Percentiles rank a stretch among this genome's conserved stretches.
phyloP scores from a whole-genome alignment of 495 filamentous ascomycete genomes.

The Cryomyces minteri region DNA sequence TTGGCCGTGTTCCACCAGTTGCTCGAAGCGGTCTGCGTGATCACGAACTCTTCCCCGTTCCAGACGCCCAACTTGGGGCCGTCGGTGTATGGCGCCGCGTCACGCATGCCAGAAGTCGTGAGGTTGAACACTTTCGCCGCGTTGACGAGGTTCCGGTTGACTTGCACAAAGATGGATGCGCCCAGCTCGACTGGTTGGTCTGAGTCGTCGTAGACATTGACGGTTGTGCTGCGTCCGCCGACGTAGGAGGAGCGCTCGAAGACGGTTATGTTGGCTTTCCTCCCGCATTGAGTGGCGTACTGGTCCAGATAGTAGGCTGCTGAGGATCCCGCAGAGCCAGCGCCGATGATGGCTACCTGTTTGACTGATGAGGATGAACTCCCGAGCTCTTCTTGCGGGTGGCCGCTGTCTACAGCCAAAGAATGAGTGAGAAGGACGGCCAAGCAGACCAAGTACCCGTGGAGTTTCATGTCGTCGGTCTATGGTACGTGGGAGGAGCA shows the following conservation, averaged over 20 bases:
- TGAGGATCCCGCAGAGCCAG: slow-evolving; percentile 77
- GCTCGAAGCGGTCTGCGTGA: slow-evolving; percentile 31
- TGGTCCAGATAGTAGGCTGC: slow-evolving; percentile 65
- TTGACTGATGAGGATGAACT: too few species aligned
- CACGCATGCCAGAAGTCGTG: slow-evolving; percentile 16
- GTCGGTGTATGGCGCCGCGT: slow-evolving; percentile 5
- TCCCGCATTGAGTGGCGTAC: slow-evolving; percentile 35
- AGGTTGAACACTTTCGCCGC: slow-evolving; percentile 61
- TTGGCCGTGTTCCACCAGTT: slow-evolving; percentile 68
- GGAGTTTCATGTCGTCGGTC: too few species aligned
- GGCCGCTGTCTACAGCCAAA: too few species aligned
- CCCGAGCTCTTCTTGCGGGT: too few species aligned
- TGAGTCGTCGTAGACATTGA: slow-evolving; percentile 58
- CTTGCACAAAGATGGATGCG: slow-evolving; percentile 77
- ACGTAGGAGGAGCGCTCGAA: slow-evolving; percentile 68
- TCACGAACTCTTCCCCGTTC: slow-evolving; percentile 66
- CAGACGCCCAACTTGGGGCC: slow-evolving; percentile 52
- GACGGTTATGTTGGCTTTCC: slow-evolving; percentile 52
- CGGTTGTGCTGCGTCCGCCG: slow-evolving; percentile 79
- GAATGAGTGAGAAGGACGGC: too few species aligned
- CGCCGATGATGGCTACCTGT: slow-evolving; percentile 27
- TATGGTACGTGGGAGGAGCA: too few species aligned
- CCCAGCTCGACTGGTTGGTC: slow-evolving; percentile 66
- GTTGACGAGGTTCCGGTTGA: slow-evolving; percentile 66
- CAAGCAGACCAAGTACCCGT: too few species aligned